Conservation (phyloP, 2,329 filamentous ascomycete species). For the Epichloe glyceriae region DNA sequence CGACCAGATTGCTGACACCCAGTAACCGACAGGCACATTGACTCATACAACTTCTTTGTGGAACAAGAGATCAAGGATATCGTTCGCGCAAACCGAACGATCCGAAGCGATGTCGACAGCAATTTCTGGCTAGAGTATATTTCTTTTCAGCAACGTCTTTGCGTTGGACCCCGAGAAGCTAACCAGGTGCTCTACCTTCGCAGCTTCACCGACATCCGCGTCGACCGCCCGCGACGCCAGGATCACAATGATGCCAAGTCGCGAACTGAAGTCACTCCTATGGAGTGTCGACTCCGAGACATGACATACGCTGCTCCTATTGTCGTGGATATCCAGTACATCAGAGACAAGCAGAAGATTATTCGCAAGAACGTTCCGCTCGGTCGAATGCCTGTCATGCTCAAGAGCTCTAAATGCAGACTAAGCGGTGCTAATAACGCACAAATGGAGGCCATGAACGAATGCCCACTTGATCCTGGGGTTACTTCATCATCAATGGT, state of each 20-base stretch:
- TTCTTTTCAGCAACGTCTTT: conserved; percentile 9
- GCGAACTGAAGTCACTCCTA: conserved; percentile 69
- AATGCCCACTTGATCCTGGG: conserved; percentile 94
- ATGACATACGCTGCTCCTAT: conserved; percentile 98
- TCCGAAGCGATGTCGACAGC: conserved; percentile 84
- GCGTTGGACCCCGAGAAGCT: background rate
- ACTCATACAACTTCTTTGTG: conserved; percentile 98
- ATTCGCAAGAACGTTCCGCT: conserved; percentile 67
- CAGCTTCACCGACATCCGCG: conserved; percentile 73
- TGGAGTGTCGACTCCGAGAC: conserved; percentile 91
- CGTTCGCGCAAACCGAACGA: conserved; percentile 75
- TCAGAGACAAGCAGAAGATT: conserved; percentile 64
- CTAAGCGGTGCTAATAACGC: conserved; percentile 71
- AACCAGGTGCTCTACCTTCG: conserved; percentile 8
- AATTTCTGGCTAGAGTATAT: conserved; percentile 72
- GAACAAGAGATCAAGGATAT: conserved; percentile 96
- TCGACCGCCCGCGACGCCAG: conserved; percentile 66
- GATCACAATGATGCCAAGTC: conserved; percentile 62
- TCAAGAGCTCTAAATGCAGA: conserved; percentile 88
- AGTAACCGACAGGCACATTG: conserved; percentile 52
- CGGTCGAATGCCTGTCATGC: conserved; percentile 90
- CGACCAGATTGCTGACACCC: conserved; percentile 6
- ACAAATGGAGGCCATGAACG: conserved; percentile 84
- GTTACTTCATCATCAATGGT: conserved; percentile 94
- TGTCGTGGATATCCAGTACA: conserved; percentile 82